phyloP scores from a whole-genome alignment of 257 asterid genomes.

The Perilla frutescens region DNA sequence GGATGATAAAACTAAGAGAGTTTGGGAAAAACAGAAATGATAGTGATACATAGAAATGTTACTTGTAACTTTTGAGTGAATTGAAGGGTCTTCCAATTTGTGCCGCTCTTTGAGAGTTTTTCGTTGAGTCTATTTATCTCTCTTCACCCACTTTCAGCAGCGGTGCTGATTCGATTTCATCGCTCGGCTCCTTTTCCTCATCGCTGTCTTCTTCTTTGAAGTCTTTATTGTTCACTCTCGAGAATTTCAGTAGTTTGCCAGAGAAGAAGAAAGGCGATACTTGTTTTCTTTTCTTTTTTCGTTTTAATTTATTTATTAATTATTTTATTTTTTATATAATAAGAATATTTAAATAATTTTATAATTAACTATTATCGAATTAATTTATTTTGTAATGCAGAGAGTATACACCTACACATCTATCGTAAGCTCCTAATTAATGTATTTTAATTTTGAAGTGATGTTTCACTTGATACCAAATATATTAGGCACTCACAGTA shows the following conservation, averaged over 20 bases:
- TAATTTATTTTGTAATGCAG: no score
- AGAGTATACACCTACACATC: no score
- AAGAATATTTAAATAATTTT: no score
- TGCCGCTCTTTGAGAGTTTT: slow-evolving; percentile 61
- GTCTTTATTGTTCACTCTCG: slow-evolving; percentile 54
- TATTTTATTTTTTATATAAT: no score
- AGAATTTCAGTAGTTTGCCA: slow-evolving; percentile 38
- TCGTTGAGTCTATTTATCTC: slow-evolving; percentile 63
- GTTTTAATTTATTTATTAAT: no score
- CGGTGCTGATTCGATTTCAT: slow-evolving; percentile 76
- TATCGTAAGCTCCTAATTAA: no score
- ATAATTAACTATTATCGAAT: no score
- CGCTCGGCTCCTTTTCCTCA: slow-evolving; percentile 66
- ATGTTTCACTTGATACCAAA: no score
- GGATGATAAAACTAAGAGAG: neutral
- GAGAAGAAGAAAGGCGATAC: no score
- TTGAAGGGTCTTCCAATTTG: slow-evolving; percentile 65
- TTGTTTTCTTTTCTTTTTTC: no score
- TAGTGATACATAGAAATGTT: slow-evolving; percentile 21
- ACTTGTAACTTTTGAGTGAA: slow-evolving; percentile 63
- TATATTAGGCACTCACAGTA: no score
- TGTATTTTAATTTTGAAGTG: no score
- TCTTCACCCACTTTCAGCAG: slow-evolving; percentile 67
- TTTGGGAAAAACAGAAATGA: neutral
- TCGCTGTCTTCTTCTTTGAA: slow-evolving; percentile 54